phyloP scores from a whole-genome alignment of 768 basidiomycete genomes.

The Dioszegia hungarica region DNA sequence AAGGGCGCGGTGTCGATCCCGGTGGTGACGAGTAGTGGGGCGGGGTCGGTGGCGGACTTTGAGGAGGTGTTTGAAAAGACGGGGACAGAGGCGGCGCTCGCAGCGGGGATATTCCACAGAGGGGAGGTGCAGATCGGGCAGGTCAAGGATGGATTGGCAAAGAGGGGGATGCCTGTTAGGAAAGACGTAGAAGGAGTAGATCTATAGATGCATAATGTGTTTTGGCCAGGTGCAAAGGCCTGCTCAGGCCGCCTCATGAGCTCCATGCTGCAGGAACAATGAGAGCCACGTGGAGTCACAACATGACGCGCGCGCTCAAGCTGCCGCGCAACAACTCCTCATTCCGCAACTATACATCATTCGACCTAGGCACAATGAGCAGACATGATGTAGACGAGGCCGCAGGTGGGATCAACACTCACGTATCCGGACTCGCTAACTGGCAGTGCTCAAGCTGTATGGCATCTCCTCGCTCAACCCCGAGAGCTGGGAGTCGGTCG shows the following conservation, averaged over 20 bases:
- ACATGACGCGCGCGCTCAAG: too few relatives aligned
- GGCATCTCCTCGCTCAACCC: slow-evolving; percentile 73
- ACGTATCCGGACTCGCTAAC: neutral
- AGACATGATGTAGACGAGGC: slow-evolving; percentile 37
- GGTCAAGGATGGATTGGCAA: slow-evolving; percentile 59
- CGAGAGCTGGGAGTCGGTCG: slow-evolving; percentile 83
- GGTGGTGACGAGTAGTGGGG: slow-evolving; percentile 91
- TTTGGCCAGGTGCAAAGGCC: neutral
- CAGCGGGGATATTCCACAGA: slow-evolving; percentile 95
- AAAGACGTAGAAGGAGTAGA: slow-evolving; percentile 9
- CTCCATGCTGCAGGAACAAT: too few relatives aligned
- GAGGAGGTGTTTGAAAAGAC: slow-evolving; percentile 77
- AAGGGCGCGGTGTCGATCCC: slow-evolving; percentile 75
- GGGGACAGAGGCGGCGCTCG: slow-evolving; percentile 81
- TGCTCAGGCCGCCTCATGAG: too few relatives aligned
- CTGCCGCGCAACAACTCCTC: too few relatives aligned
- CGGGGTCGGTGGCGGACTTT: slow-evolving; percentile 77
- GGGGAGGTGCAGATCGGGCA: slow-evolving; percentile 75
- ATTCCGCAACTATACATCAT: neutral
- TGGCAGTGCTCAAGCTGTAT: slow-evolving; percentile 71
- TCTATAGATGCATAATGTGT: slow-evolving; percentile 10
- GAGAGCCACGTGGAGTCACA: neutral
- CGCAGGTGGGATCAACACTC: slow-evolving; percentile 19
- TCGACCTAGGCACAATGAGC: slow-evolving; percentile 17
- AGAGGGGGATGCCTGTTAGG: slow-evolving; percentile 32